These are phyloP conservation scores for Gossypium australe DNA, from an alignment of 345 rosid genomes.

Conservation along the genomic window DNA sequence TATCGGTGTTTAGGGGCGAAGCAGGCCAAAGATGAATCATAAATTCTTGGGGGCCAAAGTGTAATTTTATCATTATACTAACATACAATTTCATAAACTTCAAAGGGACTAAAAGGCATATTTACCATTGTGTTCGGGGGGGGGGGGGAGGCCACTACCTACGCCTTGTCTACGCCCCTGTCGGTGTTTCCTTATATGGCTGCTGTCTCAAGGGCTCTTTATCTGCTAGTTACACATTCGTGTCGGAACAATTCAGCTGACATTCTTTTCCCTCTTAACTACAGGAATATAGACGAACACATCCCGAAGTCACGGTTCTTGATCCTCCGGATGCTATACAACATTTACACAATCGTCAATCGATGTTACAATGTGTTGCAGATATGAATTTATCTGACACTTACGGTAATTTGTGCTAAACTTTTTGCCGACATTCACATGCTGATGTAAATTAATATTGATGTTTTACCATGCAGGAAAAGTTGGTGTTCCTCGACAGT, in stretches of 20 bases:
- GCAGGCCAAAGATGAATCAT: too few species aligned
- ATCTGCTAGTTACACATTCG: not conserved
- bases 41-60: not conserved
- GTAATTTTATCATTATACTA: not conserved
- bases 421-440: not conserved
- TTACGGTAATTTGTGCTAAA: slow-evolving; percentile 32
- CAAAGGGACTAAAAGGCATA: too few species aligned
- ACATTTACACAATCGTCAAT: slow-evolving; percentile 66
- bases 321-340: slow-evolving; percentile 85
- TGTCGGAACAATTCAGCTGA: not conserved
- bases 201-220: not conserved
- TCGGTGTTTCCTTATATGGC: not conserved
- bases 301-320: slow-evolving; percentile 81
- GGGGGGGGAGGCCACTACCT: not conserved
- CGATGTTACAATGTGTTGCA: slow-evolving; percentile 80
- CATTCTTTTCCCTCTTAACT: slow-evolving; percentile 9
- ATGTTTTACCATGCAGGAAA: slow-evolving; percentile 36
- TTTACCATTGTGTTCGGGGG: not conserved
- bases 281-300: slow-evolving; percentile 58
- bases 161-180: too few species aligned
- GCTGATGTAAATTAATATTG: slow-evolving; percentile 2
- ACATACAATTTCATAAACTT: too few species aligned
- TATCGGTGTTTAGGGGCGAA: not conserved
- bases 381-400: slow-evolving; percentile 57
- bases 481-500: slow-evolving; percentile 60